A percentile compares a stretch with the other conserved stretches of the same genome.
Conservation (phyloP, 768 basidiomycete genomes). For the Paxillus ammoniavirescens region DNA sequence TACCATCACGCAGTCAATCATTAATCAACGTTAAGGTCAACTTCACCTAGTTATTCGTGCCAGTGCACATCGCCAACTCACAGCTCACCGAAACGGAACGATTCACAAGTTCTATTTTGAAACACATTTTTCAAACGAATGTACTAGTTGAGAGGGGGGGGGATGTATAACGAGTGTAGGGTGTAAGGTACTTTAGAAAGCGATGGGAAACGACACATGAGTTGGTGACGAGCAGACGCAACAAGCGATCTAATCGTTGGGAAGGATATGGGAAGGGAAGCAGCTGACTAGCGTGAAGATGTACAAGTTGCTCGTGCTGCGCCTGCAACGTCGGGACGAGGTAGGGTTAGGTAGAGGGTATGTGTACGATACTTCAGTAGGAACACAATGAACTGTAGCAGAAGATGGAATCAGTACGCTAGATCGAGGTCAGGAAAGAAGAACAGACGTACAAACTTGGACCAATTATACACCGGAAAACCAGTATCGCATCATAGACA, state of each 20-base stretch:
- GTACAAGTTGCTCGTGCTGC: conserved; percentile 21
- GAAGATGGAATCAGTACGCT: conserved; percentile 7
- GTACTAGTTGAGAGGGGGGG: conserved; percentile 19
- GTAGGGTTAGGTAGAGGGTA: conserved; percentile 17
- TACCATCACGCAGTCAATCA: no score
- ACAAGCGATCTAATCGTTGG: conserved; percentile 21
- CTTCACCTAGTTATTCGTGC: no score
- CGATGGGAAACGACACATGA: background rate
- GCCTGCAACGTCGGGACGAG: conserved; percentile 8
- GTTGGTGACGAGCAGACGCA: conserved; percentile 11
- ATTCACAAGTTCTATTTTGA: conserved; percentile 21
- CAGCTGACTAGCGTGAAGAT: conserved; percentile 18
- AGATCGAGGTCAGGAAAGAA: background rate
- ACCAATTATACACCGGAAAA: conserved; percentile 30
- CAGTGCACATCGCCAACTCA: no score
- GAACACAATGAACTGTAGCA: conserved; percentile 25
- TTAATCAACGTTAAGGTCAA: no score
- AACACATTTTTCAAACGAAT: conserved; percentile 22
- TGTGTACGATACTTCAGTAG: conserved; percentile 25
- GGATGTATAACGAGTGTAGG: conserved; percentile 23
- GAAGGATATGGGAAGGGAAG: background rate
- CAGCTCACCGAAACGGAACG: background rate
- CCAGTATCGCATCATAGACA: conserved; percentile 34
- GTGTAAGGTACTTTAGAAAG: conserved; percentile 19
- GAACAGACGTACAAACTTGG: conserved; percentile 22